These are phyloP conservation scores for Trichoderma polysporum DNA, from an alignment of 2,329 filamentous ascomycete species.

Conservation along the genomic window DNA sequence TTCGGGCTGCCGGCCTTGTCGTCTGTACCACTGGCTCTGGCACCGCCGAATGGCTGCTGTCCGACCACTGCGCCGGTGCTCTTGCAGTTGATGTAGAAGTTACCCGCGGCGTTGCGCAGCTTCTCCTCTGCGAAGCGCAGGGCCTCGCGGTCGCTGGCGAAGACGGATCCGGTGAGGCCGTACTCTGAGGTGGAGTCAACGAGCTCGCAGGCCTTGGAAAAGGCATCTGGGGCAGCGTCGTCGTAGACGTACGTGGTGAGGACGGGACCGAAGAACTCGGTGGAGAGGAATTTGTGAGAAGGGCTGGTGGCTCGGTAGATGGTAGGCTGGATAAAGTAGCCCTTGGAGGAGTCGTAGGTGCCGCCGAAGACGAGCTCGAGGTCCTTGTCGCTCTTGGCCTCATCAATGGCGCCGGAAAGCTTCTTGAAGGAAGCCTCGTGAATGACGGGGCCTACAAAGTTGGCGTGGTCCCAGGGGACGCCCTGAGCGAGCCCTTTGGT, in stretches of 20 bases:
- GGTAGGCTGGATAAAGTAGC: slow-evolving; percentile 82
- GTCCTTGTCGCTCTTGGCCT: slow-evolving; percentile 71
- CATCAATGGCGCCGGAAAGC: slow-evolving; percentile 72
- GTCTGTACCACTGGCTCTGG: slow-evolving; percentile 67
- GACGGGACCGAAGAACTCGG: slow-evolving; percentile 81
- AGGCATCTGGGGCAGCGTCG: slow-evolving; percentile 59
- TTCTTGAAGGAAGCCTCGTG: slow-evolving; percentile 81
- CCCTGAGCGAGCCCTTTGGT: slow-evolving; percentile 70
- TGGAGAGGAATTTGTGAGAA: slow-evolving; percentile 69
- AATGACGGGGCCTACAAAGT: slow-evolving; percentile 87
- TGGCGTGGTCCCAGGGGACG: slow-evolving; percentile 64
- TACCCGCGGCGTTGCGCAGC: slow-evolving; percentile 71
- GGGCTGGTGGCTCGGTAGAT: slow-evolving; percentile 75
- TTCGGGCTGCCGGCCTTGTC: slow-evolving; percentile 70
- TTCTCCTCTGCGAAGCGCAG: slow-evolving; percentile 68
- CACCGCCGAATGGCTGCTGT: slow-evolving; percentile 71
- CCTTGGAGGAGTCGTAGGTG: slow-evolving; percentile 72
- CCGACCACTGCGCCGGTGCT: slow-evolving; percentile 71
- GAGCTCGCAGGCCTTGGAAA: slow-evolving; percentile 57
- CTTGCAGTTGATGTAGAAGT: slow-evolving; percentile 88
- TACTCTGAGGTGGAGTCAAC: slow-evolving; percentile 75
- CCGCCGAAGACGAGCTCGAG: slow-evolving; percentile 74
- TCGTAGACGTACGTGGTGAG: slow-evolving; percentile 76
- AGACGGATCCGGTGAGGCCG: slow-evolving; percentile 73
- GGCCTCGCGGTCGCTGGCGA: slow-evolving; percentile 66